Conservation (phyloP, 2,329 filamentous ascomycete genomes). For the Fusarium sp. region DNA sequence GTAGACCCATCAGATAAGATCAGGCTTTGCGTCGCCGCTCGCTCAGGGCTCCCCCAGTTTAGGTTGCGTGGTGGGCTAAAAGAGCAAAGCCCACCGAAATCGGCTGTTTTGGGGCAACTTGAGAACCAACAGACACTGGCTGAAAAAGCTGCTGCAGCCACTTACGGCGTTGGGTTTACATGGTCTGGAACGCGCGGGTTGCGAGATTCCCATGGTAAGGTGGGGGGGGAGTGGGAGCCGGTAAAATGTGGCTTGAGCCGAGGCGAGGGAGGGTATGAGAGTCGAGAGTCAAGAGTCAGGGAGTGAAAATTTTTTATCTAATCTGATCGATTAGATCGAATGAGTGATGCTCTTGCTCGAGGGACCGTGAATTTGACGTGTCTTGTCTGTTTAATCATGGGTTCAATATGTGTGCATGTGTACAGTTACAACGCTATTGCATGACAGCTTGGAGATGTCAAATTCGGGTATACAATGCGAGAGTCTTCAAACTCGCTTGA, state of each 20-base stretch:
- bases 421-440: background rate
- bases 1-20: slow-evolving; percentile 39
- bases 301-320: slow-evolving; percentile 35
- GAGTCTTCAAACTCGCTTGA: background rate
- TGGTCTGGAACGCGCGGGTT: slow-evolving; percentile 30
- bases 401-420: background rate
- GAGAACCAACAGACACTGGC: background rate
- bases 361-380: background rate
- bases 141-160: background rate
- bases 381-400: background rate
- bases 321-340: slow-evolving; percentile 39
- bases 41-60: background rate
- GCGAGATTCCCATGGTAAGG: slow-evolving; percentile 9
- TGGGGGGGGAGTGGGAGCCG: slow-evolving; percentile 10
- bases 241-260: background rate
- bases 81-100: slow-evolving; percentile 24
- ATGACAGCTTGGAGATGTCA: background rate
- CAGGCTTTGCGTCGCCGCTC: slow-evolving; percentile 1
- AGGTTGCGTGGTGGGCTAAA: slow-evolving; percentile 16
- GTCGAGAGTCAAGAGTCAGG: background rate
- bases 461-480: background rate
- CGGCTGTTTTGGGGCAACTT: slow-evolving; percentile 12
- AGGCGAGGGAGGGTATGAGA: background rate
- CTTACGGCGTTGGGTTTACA: background rate
- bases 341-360: background rate